Evolutionary conservation across 306 rosid genomes (phyloP).

Genomic region (Castanea crenata): DNA sequence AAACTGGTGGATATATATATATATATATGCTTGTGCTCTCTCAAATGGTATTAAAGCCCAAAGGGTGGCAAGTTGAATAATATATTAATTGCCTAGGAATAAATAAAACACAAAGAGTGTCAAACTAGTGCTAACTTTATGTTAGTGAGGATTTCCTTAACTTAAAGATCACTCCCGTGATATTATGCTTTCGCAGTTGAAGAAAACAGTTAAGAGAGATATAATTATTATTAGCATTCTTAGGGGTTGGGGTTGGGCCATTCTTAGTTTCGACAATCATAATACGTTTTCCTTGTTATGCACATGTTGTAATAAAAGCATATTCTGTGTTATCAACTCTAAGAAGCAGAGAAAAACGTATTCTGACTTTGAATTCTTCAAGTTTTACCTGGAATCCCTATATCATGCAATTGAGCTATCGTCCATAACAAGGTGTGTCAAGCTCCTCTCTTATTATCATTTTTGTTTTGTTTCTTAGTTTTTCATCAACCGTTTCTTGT

Average conservation of each 20-base stretch:
- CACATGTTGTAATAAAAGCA: too few species aligned
- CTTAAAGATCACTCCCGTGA: slow-evolving; percentile 40
- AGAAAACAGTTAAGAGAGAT: slow-evolving; percentile 9
- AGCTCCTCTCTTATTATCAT: neutral
- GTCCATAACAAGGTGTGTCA: slow-evolving; percentile 23
- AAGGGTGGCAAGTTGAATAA: slow-evolving; percentile 26
- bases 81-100: slow-evolving; percentile 9
- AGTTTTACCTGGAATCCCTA: neutral
- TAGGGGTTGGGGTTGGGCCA: neutral
- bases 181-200: slow-evolving; percentile 29
- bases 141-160: slow-evolving; percentile 32
- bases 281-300: neutral
- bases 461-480: neutral
- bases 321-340: too few species aligned
- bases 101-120: slow-evolving; percentile 30
- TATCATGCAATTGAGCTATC: neutral
- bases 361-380: neutral
- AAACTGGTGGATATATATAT: neutral
- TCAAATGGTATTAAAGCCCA: slow-evolving; percentile 1
- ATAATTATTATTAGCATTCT: neutral
- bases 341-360: too few species aligned
- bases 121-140: slow-evolving; percentile 38
- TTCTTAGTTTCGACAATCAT: neutral
- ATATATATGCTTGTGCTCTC: neutral
- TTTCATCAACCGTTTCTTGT: neutral